Base-by-base conservation (phyloP, 78 protist genomes). In the Polysphondylium violaceum region DNA sequence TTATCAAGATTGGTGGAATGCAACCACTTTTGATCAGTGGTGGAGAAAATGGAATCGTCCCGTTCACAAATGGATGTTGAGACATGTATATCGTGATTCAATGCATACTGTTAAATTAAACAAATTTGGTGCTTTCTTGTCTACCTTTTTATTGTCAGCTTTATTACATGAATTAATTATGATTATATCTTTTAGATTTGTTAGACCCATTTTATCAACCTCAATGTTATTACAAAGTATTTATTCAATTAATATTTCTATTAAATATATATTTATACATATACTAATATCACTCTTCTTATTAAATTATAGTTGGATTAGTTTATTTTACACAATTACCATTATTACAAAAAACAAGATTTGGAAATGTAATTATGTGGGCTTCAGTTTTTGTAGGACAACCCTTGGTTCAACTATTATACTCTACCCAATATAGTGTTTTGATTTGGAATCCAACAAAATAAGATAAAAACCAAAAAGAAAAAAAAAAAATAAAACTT, bases 1-100 rank as follows among this genome's bases (percentile, higher is more conserved):
- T 50, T 95, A 95, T 65, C 81, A 73, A 53, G 95, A 93, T 89
- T 95, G 97, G 97, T 95, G 97, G 97, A 94, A 95, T 74, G 76
- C 83, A 2, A 91, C 87, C 56, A 86, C 88, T 2, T 75, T 83
- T 55, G 96, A 93, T 68, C 50, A 56, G 78, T 93, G 75, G 90
- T 85, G 83, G 93, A 43, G 87, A 53, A 63, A 50, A 53, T 93
- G 96, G 96, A 93, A 93, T 71, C 8, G 87, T 21, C 92, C 96
- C 23, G 96, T 93, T 50, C 83, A 93, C 58, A 75, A 75, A 44
- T 93, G 94, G 94, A 69, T 93, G 96, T 43, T 65, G 36, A 60
- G 96, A 33, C 96, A 93, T 64, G 88, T 87, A 21, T 91, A 88
- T 61, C 61, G 55, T 5, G 94, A 73, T 47, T 60, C 85, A 36